phyloP scores from a whole-genome alignment of 2,329 filamentous ascomycete genomes.

The Fusarium denticulatum region DNA sequence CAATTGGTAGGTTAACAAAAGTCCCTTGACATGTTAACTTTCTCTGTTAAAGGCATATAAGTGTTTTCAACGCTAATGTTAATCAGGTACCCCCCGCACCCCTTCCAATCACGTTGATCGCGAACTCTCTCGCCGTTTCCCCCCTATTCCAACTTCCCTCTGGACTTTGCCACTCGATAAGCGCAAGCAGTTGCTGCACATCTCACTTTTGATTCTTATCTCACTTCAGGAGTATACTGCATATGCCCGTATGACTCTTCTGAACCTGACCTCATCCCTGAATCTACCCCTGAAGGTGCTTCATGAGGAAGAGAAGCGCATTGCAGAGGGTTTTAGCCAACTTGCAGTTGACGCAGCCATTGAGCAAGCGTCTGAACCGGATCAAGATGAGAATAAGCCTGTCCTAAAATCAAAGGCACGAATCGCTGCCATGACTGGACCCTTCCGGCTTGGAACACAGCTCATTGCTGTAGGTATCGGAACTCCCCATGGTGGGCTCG shows the following conservation, averaged over 20 bases:
- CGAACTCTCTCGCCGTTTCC: constrained; percentile 61
- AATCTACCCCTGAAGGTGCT: constrained; percentile 72
- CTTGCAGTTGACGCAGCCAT: constrained; percentile 66
- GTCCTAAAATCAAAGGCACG: constrained; percentile 78
- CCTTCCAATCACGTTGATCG: constrained; percentile 58
- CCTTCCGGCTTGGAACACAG: constrained; percentile 76
- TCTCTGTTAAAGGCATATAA: not conserved
- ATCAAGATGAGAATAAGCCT: constrained; percentile 68
- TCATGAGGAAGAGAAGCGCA: constrained; percentile 76
- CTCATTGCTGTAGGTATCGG: constrained; percentile 83
- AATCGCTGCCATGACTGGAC: constrained; percentile 49
- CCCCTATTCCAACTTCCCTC: constrained; percentile 69
- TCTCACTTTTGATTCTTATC: constrained; percentile 75
- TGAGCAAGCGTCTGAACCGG: constrained; percentile 46
- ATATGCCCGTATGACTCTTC: constrained; percentile 76
- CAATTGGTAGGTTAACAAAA: constrained; percentile 48
- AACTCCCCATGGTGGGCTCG: constrained; percentile 78
- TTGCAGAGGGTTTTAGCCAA: constrained; percentile 78
- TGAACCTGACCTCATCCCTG: constrained; percentile 76
- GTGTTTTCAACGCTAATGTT: constrained; percentile 7
- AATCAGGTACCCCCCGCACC: constrained; percentile 51
- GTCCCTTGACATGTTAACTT: not conserved
- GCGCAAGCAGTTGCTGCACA: constrained; percentile 75
- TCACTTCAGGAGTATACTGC: constrained; percentile 82
- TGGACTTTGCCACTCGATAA: constrained; percentile 68